These are phyloP conservation scores for Cryomyces minteri DNA, from an alignment of 495 filamentous ascomycete genomes.

Conservation along the genomic window DNA sequence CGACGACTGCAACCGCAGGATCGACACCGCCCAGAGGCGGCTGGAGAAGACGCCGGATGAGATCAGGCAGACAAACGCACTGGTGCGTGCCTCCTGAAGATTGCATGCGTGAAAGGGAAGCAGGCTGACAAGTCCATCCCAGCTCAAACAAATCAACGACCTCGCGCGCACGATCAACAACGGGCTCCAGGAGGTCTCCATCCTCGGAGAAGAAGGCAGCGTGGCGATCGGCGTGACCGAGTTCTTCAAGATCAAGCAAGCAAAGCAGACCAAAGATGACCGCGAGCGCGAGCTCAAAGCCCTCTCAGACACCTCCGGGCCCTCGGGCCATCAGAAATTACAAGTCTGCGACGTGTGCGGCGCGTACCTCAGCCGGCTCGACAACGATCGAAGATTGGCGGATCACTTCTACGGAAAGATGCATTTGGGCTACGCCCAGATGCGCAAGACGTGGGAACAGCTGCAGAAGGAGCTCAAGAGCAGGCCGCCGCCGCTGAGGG, in stretches of 20 bases:
- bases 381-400: constrained; percentile 84
- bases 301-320: constrained; percentile 79
- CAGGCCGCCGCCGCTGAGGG: constrained; percentile 40
- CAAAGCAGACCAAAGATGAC: constrained; percentile 65
- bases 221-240: constrained; percentile 71
- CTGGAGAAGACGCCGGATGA: constrained; percentile 97
- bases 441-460: constrained; percentile 79
- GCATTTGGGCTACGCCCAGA: constrained; percentile 95
- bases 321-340: constrained; percentile 87
- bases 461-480: constrained; percentile 72
- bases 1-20: constrained; percentile 87
- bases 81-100: constrained; percentile 27
- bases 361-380: constrained; percentile 75
- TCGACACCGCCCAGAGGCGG: constrained; percentile 73
- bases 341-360: constrained; percentile 98
- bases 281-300: constrained; percentile 80
- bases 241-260: constrained; percentile 62
- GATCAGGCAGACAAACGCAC: constrained; percentile 84
- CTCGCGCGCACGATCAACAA: constrained; percentile 60
- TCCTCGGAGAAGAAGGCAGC: constrained; percentile 65
- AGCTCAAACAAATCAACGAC: constrained; percentile 78
- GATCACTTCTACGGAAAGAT: constrained; percentile 99
- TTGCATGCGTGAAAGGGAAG: not conserved
- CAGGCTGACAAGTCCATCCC: not conserved
- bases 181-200: constrained; percentile 67